Evolutionary conservation across 2,329 filamentous ascomycete genomes (phyloP).

Genomic region (Hirsutella rhossiliensis): DNA sequence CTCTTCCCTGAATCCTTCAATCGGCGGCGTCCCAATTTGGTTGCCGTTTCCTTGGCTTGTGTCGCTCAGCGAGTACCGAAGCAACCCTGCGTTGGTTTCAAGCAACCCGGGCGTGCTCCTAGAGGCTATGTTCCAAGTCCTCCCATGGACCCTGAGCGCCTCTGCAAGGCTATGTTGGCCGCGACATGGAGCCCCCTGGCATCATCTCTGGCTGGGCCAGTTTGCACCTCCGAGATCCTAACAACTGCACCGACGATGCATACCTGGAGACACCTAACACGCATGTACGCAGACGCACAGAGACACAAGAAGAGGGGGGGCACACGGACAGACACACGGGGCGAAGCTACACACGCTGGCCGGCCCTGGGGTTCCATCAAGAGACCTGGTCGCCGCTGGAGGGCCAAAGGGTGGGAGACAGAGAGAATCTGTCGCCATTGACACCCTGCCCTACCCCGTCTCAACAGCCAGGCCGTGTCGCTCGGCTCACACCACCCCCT

Average conservation of each 20-base stretch:
- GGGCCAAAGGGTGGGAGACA: neutral
- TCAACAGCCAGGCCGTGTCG: neutral
- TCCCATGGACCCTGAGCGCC: neutral
- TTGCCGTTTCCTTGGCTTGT: neutral
- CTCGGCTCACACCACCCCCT: neutral
- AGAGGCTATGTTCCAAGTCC: neutral
- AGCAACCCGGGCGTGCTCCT: neutral
- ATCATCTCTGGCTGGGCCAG: neutral
- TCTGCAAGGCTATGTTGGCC: neutral
- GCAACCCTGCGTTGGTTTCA: neutral
- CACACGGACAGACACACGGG: constrained; percentile 10
- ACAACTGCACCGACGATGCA: neutral
- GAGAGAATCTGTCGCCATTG: neutral
- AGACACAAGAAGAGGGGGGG: constrained; percentile 1
- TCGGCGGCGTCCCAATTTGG: neutral
- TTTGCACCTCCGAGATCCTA: constrained; percentile 1
- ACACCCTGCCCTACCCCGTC: neutral
- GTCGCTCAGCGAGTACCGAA: neutral
- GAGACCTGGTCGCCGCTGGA: neutral
- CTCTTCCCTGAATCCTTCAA: neutral
- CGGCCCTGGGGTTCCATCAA: neutral
- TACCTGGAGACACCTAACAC: constrained; percentile 4
- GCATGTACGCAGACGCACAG: constrained; percentile 4
- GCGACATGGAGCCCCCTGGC: neutral
- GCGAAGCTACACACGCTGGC: constrained; percentile 9